Percentiles rank a stretch among this genome's conserved stretches.
These are phyloP conservation scores for Paragyromitra xinjiangensis DNA, from an alignment of 495 filamentous ascomycete species.

Conservation along the genomic window DNA sequence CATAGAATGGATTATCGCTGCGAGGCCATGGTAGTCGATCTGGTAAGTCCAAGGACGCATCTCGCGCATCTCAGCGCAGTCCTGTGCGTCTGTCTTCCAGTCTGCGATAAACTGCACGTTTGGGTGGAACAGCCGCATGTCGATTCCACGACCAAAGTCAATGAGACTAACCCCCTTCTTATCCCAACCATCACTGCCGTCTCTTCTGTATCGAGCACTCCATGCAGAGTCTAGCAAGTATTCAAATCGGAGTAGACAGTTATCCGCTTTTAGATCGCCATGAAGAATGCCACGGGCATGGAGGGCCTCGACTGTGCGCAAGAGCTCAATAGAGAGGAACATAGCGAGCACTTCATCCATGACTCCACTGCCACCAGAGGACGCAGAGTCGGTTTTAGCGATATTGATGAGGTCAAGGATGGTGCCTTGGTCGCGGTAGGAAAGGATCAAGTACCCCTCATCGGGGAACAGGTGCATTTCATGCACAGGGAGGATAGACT, in stretches of 20 bases:
- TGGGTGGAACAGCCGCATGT: constrained; percentile 82
- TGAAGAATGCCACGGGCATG: constrained; percentile 84
- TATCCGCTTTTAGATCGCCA: constrained; percentile 94
- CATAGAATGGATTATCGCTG: constrained; percentile 82
- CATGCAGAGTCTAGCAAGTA: constrained; percentile 62
- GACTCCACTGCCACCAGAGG: constrained; percentile 64
- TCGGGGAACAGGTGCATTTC: constrained; percentile 88
- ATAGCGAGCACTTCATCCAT: constrained; percentile 90
- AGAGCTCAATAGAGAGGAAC: constrained; percentile 92
- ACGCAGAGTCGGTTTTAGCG: constrained; percentile 71
- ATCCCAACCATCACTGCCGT: constrained; percentile 80
- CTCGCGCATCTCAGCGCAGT: constrained; percentile 95
- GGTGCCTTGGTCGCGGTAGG: constrained; percentile 88
- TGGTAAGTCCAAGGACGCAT: constrained; percentile 94
- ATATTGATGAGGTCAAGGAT: constrained; percentile 91
- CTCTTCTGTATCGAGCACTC: constrained; percentile 67
- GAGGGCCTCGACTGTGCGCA: constrained; percentile 87
- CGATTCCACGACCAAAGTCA: constrained; percentile 93
- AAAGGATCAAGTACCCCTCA: constrained; percentile 86
- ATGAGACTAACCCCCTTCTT: constrained; percentile 84
- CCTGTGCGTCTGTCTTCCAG: constrained; percentile 83
- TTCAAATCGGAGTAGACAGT: constrained; percentile 88
- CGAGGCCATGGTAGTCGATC: constrained; percentile 91
- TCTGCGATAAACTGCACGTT: constrained; percentile 91
- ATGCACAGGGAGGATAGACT: constrained; percentile 80